phyloP scores from a whole-genome alignment of 306 rosid species.

The Vigna mungo region DNA sequence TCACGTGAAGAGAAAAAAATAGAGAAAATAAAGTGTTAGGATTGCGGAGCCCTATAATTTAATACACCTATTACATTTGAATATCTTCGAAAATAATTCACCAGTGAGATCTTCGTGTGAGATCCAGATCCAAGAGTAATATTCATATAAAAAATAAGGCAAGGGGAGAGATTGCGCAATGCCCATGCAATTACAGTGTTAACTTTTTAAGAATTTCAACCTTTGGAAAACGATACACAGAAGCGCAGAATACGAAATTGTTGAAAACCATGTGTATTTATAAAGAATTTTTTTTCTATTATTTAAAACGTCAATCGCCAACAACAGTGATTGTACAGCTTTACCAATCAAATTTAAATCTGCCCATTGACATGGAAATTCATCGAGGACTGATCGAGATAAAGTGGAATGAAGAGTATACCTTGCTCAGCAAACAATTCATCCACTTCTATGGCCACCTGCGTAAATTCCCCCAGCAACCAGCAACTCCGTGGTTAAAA shows the following conservation, averaged over 20 bases:
- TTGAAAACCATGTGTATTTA: not conserved
- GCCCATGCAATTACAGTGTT: constrained; percentile 3
- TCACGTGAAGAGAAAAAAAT: constrained; percentile 15
- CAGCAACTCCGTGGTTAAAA: constrained; percentile 18
- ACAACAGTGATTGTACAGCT: not conserved
- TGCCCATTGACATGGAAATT: constrained; percentile 25
- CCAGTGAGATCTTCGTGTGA: constrained; percentile 18
- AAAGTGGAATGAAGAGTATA: constrained; percentile 38
- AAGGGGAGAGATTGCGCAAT: not conserved
- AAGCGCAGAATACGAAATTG: not conserved
- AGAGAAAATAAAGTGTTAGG: constrained; percentile 15
- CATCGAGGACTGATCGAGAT: constrained; percentile 8
- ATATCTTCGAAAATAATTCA: constrained; percentile 14
- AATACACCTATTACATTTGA: not conserved
- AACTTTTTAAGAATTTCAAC: constrained; percentile 7
- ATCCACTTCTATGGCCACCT: constrained; percentile 81
- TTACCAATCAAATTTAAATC: not conserved
- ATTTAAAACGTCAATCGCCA: not conserved
- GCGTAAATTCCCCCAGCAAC: constrained; percentile 39
- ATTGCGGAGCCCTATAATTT: constrained; percentile 6
- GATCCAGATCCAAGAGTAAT: constrained; percentile 38
- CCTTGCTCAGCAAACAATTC: constrained; percentile 76
- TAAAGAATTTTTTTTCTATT: constrained; percentile 6
- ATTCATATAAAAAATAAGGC: constrained; percentile 3
- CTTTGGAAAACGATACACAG: not conserved